Base-by-base conservation (phyloP, 2,329 filamentous ascomycete genomes). In the Verticillium zaregamsianum region DNA sequence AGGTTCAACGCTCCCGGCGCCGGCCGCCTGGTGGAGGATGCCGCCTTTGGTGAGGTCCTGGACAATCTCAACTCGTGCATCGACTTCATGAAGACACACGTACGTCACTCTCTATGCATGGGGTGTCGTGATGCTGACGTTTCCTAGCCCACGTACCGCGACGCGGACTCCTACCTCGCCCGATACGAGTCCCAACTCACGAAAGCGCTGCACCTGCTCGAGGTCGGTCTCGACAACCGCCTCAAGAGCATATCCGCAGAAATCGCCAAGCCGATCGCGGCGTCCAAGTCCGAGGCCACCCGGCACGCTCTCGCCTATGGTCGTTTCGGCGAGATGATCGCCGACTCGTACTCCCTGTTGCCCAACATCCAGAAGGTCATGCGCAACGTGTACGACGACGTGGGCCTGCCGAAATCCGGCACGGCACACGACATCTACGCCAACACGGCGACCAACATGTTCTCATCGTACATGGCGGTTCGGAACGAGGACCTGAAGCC, bases 1-100 rank as follows among this genome's bases (percentile, higher is more conserved):
- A 86, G 93, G 15, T 85, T 99, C 62, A 98, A 98, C 79, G 93
- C 93, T 0, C 93, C 95, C 0, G 93, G 93, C 1, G 93, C 94
- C 23, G 89, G 91, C 57, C 92, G 90, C 62, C 82, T 97, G 61
- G 93, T 97, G 17, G 90, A 93, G 55, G 89, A 90, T 61, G 88
- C 90, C 58, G 90, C 91, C 55, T 97, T 98, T 71, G 88, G 90
- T 2, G 91, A 97, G 59, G 96, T 98, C 82, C 79, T 99, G 57
- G 84, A 86, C 56, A 94, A 92, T 65, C 80, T 99, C 58, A 93
- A 98, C 75, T 87, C 92, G 59, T 99, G 94, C 73, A 86, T 99
- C 67, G 89, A 89, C 33, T 98, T 98, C 72, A 97, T 98, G 93
- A 86, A 91, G 64, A 82, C 86, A 59, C 92, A 97, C 78, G 28